These are phyloP conservation scores for Solanum arcanum DNA, from an alignment of 257 asterid genomes.

Conservation along the genomic window DNA sequence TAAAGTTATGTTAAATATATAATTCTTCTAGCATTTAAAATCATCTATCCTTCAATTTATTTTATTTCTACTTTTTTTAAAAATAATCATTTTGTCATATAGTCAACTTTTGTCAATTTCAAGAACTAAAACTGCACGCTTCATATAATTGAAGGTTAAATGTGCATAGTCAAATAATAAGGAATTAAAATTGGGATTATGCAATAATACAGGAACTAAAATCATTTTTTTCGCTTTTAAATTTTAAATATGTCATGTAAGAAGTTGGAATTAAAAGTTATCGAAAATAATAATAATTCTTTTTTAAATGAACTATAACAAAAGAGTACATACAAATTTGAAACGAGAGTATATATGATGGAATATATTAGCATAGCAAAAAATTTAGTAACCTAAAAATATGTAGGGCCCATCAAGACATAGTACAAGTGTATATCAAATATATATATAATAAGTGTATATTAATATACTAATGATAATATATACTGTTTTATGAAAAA, in stretches of 20 bases:
- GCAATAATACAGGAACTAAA: not conserved
- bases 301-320: not conserved
- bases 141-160: not conserved
- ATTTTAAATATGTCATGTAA: not conserved
- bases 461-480: not conserved
- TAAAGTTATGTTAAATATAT: not conserved
- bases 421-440: not conserved
- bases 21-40: too few species aligned
- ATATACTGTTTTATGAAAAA: not conserved
- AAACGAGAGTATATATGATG: not conserved
- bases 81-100: too few species aligned
- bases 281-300: fast-evolving
- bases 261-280: not conserved
- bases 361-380: not conserved
- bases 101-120: not conserved
- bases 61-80: too few species aligned
- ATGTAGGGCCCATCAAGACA: not conserved
- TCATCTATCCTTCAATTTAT: too few species aligned
- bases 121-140: too few species aligned
- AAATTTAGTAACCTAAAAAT: not conserved
- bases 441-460: not conserved
- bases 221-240: not conserved
- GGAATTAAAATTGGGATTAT: not conserved
- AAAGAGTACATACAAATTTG: not conserved
- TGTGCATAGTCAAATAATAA: not conserved